These are phyloP conservation scores for Rhodotorula toruloides DNA, from an alignment of 768 basidiomycete genomes.

Conservation along the genomic window DNA sequence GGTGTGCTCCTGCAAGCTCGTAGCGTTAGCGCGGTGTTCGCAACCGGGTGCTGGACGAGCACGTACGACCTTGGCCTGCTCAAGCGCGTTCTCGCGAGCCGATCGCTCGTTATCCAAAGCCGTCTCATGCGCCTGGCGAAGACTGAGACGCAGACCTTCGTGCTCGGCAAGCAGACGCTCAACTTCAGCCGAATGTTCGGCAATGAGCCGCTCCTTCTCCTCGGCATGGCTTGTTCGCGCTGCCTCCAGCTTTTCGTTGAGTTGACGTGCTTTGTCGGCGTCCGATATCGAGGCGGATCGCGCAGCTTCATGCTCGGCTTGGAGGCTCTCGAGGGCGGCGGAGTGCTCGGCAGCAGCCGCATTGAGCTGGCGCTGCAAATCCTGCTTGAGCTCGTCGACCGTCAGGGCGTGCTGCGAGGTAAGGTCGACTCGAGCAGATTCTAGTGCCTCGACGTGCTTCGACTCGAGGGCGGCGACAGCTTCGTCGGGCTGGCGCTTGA, in stretches of 20 bases:
- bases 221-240: constrained; percentile 44
- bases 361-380: constrained; percentile 41
- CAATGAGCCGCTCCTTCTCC: constrained; percentile 43
- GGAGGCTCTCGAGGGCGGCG: constrained; percentile 58
- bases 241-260: constrained; percentile 7
- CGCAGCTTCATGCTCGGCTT: neutral
- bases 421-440: too few relatives aligned
- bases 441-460: too few relatives aligned
- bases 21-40: neutral
- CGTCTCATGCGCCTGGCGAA: constrained; percentile 27
- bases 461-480: too few relatives aligned
- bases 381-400: neutral
- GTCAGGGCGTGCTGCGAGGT: constrained; percentile 10
- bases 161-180: too few relatives aligned
- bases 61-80: neutral
- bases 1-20: neutral
- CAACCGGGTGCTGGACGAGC: neutral
- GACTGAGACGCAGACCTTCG: too few relatives aligned
- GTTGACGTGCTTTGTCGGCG: neutral
- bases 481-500: too few relatives aligned
- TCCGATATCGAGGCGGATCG: neutral
- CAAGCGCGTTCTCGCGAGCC: constrained; percentile 47
- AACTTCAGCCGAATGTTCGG: too few relatives aligned
- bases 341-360: constrained; percentile 54
- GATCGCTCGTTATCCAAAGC: constrained; percentile 61